A percentile compares a stretch with the other conserved stretches of the same genome.
These are phyloP conservation scores for Staphylotrichum tortipilum DNA, from an alignment of 495 filamentous ascomycete genomes.

Conservation along the genomic window DNA sequence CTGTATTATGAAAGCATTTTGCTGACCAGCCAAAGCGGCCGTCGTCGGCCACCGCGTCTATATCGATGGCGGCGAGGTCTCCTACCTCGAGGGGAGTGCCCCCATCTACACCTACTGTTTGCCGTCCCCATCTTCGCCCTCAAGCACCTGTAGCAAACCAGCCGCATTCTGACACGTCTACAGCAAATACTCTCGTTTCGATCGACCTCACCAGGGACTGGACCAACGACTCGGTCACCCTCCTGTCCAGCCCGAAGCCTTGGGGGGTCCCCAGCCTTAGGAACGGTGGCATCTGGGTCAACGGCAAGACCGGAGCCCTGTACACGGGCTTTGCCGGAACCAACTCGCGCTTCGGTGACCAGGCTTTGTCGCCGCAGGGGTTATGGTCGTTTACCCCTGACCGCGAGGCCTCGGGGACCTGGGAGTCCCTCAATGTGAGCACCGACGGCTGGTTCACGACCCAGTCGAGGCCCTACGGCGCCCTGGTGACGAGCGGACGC, in stretches of 20 bases:
- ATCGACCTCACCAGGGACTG: slow-evolving; percentile 17
- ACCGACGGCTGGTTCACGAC: slow-evolving; percentile 11
- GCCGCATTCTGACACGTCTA: neutral
- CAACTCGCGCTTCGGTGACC: slow-evolving; percentile 9
- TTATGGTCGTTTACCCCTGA: slow-evolving; percentile 19
- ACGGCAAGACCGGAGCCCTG: slow-evolving; percentile 8
- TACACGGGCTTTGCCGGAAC: slow-evolving; percentile 20
- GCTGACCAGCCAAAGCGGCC: slow-evolving; percentile 5
- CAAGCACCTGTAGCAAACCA: no score
- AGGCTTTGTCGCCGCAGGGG: slow-evolving; percentile 4
- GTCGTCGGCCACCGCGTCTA: slow-evolving; percentile 17
- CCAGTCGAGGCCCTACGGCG: slow-evolving; percentile 11
- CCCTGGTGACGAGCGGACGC: slow-evolving; percentile 10
- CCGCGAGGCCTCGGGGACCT: slow-evolving; percentile 9
- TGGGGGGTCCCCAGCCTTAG: slow-evolving; percentile 7
- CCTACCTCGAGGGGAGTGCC: slow-evolving; percentile 5
- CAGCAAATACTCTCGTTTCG: slow-evolving; percentile 16
- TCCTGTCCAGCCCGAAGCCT: slow-evolving; percentile 15
- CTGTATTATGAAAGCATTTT: neutral
- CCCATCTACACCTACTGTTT: slow-evolving; percentile 16
- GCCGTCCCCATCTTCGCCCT: no score
- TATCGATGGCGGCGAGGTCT: slow-evolving; percentile 19
- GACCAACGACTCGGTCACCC: slow-evolving; percentile 6
- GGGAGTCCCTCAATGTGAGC: slow-evolving; percentile 17
- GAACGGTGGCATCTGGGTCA: slow-evolving; percentile 18